A percentile compares a stretch with the other conserved stretches of the same genome.
Conservation (phyloP, 306 rosid genomes). For the Albizia julibrissin region DNA sequence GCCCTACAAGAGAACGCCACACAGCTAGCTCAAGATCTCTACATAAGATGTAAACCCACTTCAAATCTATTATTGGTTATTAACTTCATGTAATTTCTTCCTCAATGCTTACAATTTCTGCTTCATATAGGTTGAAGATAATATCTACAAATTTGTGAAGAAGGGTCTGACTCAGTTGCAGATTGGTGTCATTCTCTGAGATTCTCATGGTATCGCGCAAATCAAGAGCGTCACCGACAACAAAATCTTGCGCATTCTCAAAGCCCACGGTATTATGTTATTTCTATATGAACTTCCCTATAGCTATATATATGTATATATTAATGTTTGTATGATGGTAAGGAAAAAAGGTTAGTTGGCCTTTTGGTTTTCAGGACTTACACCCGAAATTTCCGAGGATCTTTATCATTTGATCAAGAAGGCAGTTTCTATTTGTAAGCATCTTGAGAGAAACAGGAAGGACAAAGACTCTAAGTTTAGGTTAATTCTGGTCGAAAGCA, state of each 20-base stretch:
- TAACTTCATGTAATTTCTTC: neutral
- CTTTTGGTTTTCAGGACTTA: constrained; percentile 54
- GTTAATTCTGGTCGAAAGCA: constrained; percentile 88
- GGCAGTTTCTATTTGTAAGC: constrained; percentile 82
- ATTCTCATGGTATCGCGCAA: constrained; percentile 93
- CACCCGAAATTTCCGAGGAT: constrained; percentile 93
- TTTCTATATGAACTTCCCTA: neutral
- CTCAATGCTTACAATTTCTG: neutral
- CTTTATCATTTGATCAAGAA: constrained; percentile 89
- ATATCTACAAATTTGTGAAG: constrained; percentile 83
- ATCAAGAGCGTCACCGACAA: constrained; percentile 77
- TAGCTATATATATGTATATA: neutral
- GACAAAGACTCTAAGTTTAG: too few relatives aligned
- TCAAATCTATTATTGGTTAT: neutral
- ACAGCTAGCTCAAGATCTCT: constrained; percentile 82
- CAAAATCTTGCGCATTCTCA: constrained; percentile 79
- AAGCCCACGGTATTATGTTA: constrained; percentile 66
- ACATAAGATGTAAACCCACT: constrained; percentile 60
- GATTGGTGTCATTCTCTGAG: constrained; percentile 90
- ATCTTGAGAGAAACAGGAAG: constrained; percentile 85
- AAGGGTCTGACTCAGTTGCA: constrained; percentile 92
- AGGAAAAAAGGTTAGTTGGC: neutral
- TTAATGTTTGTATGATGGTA: neutral
- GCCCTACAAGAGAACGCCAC: constrained; percentile 90
- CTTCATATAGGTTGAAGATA: constrained; percentile 69